Conservation (phyloP, 805 yeast species). For the Ogataea nonfermentans region DNA sequence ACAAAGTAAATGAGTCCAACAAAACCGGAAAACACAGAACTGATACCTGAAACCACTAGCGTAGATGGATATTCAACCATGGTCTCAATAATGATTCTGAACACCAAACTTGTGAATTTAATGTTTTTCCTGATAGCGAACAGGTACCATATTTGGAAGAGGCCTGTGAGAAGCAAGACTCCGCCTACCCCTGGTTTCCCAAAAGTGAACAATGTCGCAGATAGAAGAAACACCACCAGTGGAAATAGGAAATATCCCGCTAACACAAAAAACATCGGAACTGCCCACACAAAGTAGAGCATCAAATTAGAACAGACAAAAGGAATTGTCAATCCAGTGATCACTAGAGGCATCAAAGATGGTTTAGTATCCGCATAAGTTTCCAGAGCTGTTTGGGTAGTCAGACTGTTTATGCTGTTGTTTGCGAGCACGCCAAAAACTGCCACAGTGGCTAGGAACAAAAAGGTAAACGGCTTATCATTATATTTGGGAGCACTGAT, state of each 20-base stretch:
- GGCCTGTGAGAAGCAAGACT: constrained; percentile 21
- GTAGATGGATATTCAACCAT: constrained; percentile 73
- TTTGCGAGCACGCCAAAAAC: constrained; percentile 8
- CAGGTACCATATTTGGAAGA: constrained; percentile 24
- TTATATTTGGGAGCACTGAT: constrained; percentile 61
- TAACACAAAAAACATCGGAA: constrained; percentile 31
- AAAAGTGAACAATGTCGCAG: constrained; percentile 19
- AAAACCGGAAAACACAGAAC: constrained; percentile 50
- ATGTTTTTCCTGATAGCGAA: constrained; percentile 27
- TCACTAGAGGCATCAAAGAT: constrained; percentile 10
- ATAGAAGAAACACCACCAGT: constrained; percentile 24
- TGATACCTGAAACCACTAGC: constrained; percentile 40
- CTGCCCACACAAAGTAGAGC: constrained; percentile 25
- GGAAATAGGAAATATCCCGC: constrained; percentile 31
- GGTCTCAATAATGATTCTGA: constrained; percentile 61
- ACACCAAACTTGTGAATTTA: constrained; percentile 30
- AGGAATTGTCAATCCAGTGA: constrained; percentile 21
- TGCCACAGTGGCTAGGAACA: constrained; percentile 34
- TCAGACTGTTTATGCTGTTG: not conserved
- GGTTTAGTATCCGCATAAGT: constrained; percentile 3
- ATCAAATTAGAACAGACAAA: constrained; percentile 20
- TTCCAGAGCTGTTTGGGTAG: not conserved
- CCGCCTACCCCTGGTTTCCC: constrained; percentile 23
- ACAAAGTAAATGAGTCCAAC: constrained; percentile 63
- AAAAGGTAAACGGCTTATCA: constrained; percentile 68